Conservation (phyloP, 306 rosid genomes). For the Dalbergia cochinchinensis region DNA sequence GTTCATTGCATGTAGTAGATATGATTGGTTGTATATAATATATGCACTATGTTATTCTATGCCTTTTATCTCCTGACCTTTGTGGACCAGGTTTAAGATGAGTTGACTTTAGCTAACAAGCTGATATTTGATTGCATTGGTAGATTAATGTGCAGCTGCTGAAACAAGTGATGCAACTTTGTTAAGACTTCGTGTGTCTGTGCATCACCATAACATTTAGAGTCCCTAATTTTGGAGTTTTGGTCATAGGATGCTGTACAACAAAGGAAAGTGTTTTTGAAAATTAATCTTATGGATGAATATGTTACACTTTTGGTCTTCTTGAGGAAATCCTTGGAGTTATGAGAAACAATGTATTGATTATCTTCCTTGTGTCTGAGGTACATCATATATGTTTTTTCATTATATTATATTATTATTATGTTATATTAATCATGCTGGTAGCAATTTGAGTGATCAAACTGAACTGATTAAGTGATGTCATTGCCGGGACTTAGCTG, state of each 20-base stretch:
- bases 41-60: slow-evolving; percentile 22
- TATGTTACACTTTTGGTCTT: neutral
- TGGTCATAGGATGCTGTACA: neutral
- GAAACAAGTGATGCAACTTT: slow-evolving; percentile 6
- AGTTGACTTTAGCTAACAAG: neutral
- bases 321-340: slow-evolving; percentile 6
- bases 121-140: slow-evolving; percentile 30
- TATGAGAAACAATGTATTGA: neutral
- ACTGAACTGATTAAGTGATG: slow-evolving; percentile 9
- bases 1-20: neutral
- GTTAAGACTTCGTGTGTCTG: neutral
- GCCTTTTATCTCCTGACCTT: slow-evolving; percentile 13
- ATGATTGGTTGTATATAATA: neutral
- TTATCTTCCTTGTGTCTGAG: no score
- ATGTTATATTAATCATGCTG: slow-evolving; percentile 9
- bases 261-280: slow-evolving; percentile 11
- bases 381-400: neutral
- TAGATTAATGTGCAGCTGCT: slow-evolving; percentile 1
- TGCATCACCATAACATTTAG: neutral
- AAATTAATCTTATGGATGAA: slow-evolving; percentile 18
- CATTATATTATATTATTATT: neutral
- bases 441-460: slow-evolving; percentile 27
- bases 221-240: neutral
- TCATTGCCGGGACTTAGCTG: neutral
- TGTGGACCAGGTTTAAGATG: slow-evolving; percentile 26